Base-by-base conservation (phyloP, 768 basidiomycete species). In the Solioccasus polychromus region DNA sequence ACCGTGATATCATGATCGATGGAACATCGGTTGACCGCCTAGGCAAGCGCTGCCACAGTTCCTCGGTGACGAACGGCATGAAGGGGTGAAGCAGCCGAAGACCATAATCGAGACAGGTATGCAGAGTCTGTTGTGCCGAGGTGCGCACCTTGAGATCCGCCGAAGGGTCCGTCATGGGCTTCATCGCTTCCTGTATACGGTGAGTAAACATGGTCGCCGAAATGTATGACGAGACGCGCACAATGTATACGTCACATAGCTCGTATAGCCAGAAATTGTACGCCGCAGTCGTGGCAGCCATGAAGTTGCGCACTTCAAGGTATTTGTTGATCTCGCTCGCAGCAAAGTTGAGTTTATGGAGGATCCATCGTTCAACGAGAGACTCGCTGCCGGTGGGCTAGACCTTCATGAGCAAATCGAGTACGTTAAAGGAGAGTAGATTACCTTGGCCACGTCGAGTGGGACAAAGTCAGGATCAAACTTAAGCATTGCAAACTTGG, bases 61-160 rank as follows among this genome's bases (percentile, higher is more conserved):
- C 96, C 69, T 99, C 96, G 4, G 96, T 97, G 25, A 99, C 90
- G 67, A 88, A 99, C 1, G 96, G 96, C 96, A 98, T 99, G 72
- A 98, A 93, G 0, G 96, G 96, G 66, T 98, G 96, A 1, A 98
- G 74, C 2, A 99, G 74, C 17, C 86, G 82, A 42, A 99, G 74
- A 9, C 94, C 96, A 49, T 84, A 70, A 57, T 99, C 96, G 31
- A 99, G 77, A 63, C 92, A 95, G 7, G 87, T 94, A 67, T 97
- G 96, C 29, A 99, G 71, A 0, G 95, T 98, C 68, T 98, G 91
- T 61, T 96, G 94, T 4, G 95, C 89, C 10, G 94, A 98, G 39
- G 72, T 74, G 30, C 84, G 82, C 8, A 77, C 80, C 11, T 74
- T 74, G 2, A 71, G 58, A 7, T 85, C 74, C 1, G 83, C 80